A percentile compares a stretch with the other conserved stretches of the same genome.
Conservation (phyloP, 1,284 basidiomycete species). For the Cryptococcus sp. region DNA sequence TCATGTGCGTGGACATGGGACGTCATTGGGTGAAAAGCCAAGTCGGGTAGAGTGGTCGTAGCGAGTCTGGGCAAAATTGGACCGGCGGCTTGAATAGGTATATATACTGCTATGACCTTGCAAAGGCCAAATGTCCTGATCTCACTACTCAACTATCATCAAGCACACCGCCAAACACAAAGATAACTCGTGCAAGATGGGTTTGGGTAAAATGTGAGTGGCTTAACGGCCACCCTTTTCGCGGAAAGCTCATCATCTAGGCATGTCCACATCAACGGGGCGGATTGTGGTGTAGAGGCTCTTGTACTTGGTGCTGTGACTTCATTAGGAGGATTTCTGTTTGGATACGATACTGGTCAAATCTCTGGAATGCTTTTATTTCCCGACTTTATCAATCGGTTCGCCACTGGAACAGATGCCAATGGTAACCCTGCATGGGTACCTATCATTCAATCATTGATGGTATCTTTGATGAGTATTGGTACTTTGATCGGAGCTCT, state of each 20-base stretch:
- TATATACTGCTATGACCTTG: too few species aligned
- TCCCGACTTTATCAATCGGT: constrained; percentile 40
- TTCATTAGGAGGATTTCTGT: constrained; percentile 4
- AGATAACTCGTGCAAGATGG: background rate
- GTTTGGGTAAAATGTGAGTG: constrained; percentile 1
- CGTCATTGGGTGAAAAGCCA: too few species aligned
- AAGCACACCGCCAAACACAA: background rate
- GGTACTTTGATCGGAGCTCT: constrained; percentile 57
- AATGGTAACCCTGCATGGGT: constrained; percentile 53
- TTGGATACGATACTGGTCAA: constrained; percentile 60
- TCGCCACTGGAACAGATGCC: constrained; percentile 6
- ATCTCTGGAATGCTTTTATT: constrained; percentile 72
- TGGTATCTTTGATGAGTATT: constrained; percentile 60
- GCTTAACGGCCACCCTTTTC: background rate
- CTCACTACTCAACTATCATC: too few species aligned
- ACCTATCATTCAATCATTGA: constrained; percentile 27
- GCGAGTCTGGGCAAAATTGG: too few species aligned
- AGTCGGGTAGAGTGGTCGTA: too few species aligned
- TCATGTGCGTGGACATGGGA: too few species aligned
- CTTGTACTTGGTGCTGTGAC: constrained; percentile 8
- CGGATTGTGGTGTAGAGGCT: constrained; percentile 6
- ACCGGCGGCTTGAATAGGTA: too few species aligned
- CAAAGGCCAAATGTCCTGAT: too few species aligned
- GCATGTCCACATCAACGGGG: constrained; percentile 4
- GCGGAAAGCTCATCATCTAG: background rate